phyloP scores from a whole-genome alignment of 805 yeast genomes.

The Sugiyamaella americana region DNA sequence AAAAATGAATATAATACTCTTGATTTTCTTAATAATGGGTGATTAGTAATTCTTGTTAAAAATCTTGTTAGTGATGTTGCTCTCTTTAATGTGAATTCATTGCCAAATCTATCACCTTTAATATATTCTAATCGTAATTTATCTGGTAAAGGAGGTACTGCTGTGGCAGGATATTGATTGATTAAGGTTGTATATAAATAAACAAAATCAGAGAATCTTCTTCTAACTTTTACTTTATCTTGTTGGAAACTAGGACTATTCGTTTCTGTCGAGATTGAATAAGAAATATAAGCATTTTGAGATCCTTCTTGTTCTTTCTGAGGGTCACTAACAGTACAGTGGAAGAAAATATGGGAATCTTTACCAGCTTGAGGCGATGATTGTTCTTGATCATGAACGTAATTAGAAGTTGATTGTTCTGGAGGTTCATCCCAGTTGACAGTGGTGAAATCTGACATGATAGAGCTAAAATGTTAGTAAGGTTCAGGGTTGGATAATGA shows the following conservation, averaged over 20 bases:
- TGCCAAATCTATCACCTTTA: conserved; percentile 86
- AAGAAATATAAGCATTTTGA: conserved; percentile 71
- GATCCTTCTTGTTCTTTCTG: conserved; percentile 61
- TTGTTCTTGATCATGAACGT: too few species aligned
- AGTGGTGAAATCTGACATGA: neutral
- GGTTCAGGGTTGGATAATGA: too few species aligned
- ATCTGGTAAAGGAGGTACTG: conserved; percentile 92
- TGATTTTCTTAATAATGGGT: conserved; percentile 64
- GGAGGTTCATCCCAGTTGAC: too few species aligned
- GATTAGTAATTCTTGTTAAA: conserved; percentile 62
- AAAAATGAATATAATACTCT: conserved; percentile 65
- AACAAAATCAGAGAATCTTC: conserved; percentile 85
- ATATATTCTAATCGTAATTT: conserved; percentile 85
- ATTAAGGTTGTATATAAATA: conserved; percentile 66
- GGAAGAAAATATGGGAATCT: conserved; percentile 31
- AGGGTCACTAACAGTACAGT: conserved; percentile 50
- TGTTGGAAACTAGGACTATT: conserved; percentile 52
- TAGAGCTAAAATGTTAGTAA: too few species aligned
- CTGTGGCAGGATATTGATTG: conserved; percentile 76
- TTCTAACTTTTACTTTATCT: conserved; percentile 47
- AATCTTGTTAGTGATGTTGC: conserved; percentile 76
- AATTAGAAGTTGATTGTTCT: too few species aligned
- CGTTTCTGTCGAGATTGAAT: conserved; percentile 56
- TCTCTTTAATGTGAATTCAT: conserved; percentile 76
- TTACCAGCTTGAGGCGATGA: too few species aligned